Base-by-base conservation (phyloP, 768 basidiomycete species). In the Rhodosporidiobolus sp. region DNA sequence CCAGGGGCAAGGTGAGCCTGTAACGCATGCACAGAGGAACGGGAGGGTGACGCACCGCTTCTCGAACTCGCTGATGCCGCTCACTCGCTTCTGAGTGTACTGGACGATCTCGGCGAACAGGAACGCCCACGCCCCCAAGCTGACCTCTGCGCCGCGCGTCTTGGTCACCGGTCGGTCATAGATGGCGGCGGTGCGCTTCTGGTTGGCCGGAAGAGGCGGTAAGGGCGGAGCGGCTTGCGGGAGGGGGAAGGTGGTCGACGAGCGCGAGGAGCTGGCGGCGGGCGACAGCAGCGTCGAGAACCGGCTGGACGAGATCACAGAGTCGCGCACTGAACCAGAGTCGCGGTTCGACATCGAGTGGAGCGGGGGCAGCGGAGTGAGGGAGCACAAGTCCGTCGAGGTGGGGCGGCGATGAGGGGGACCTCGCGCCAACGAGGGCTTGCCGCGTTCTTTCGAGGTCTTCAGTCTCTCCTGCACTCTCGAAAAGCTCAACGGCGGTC, bases 81-180 rank as follows among this genome's bases (percentile, higher is more conserved):
- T 87, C 63, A 97, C 95, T 63, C 93, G 87, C 79, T 92, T 94
- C 83, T 98, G 96, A 2, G 92, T 95, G 82, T 98, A 98, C 81
- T 94, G 90, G 3, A 99, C 89, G 20, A 94, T 84, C 82, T 98
- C 94, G 8, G 90, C 90, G 82, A 97, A 94, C 68, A 98, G 85
- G 80, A 96, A 98, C 0, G 90, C 85, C 80, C 92, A 94, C 1
- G 93, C 90, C 5, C 89, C 85, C 9, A 88, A 84, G 24, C 90
- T 90, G 63, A 95, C 91, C 80, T 98, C 95, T 34, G 88, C 82
- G 20, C 87, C 85, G 54, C 91, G 87, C 4, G 91, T 88, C 84
- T 94, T 95, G 84, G 90, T 92, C 76, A 96, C 84, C 59, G 86
- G 88, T 69, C 94, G 86, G 78, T 97, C 95, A 82, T 95, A 92